Base-by-base conservation (phyloP, 1,139 yeast genomes). In the Yamadazyma jaroonii region DNA sequence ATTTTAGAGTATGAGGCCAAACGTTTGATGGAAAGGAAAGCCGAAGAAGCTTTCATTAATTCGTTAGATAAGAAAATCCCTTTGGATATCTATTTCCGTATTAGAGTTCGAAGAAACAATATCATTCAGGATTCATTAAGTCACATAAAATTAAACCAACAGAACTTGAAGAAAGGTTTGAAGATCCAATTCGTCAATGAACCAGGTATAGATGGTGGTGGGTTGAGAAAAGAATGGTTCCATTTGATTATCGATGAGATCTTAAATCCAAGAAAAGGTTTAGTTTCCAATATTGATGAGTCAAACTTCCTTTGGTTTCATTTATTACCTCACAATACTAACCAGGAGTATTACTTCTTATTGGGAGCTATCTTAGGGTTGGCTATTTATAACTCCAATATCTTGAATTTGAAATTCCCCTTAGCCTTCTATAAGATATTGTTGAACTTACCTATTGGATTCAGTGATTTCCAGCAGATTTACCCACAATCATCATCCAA, bases 121-220 rank as follows among this genome's bases (percentile, higher is more conserved):
- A 72, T 92, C 4, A 75, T 88, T 0, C 77, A 74, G 35, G 98
- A 92, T 57, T 87, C 97, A 1, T 61, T 92, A 25, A 64, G 71
- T n/a, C 71, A 79, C 40, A 79, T 90, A 27, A 76, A 77, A 39
- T 54, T 61, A 9, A 77, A 81, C 49, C 77, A 74, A 32, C 59
- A 61, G 9, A 88, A 86, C 49, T 66, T 90, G 43, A 81, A 84
- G 52, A 90, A 89, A 54, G 76, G 88, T 3, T 61, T 90, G 22
- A 72, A 79, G 45, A 84, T 92, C 9, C 90, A 85, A 50, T 92
- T 92, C 57, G 59, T 83, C 3, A 81, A 81, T 38, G 97, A 92
- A 53, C 94, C 92, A 0, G 97, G 97, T 0, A 74, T 90, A 15
- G 98, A 92, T 64, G 97, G 89, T 0, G 98, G 97, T 1, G 98